Conservation (phyloP, 2,329 filamentous ascomycete genomes). For the Exserohilum rostratum region DNA sequence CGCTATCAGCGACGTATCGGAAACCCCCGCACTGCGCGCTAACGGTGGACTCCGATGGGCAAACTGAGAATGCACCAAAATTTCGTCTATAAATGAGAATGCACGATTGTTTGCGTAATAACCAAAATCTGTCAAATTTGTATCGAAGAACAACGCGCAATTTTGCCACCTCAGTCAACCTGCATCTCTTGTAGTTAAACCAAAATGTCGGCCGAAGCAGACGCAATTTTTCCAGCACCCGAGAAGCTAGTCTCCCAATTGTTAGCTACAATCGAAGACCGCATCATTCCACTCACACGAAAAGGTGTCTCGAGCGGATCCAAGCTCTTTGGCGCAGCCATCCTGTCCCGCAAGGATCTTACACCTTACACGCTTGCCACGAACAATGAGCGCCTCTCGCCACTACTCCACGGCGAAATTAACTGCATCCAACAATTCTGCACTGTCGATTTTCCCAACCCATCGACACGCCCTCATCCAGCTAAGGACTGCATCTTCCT, state of each 20-base stretch:
- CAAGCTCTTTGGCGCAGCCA: slow-evolving; percentile 64
- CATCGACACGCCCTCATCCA: slow-evolving; percentile 47
- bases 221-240: not conserved
- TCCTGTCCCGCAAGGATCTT: slow-evolving; percentile 55
- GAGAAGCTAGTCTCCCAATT: slow-evolving; percentile 9
- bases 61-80: not conserved
- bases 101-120: too few relatives aligned
- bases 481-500: slow-evolving; percentile 62
- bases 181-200: not conserved
- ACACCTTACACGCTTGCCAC: slow-evolving; percentile 57
- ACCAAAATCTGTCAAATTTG: not conserved
- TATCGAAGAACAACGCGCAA: not conserved
- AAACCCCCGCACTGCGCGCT: slow-evolving; percentile 3
- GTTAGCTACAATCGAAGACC: slow-evolving; percentile 42
- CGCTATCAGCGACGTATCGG: slow-evolving; percentile 5
- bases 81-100: not conserved
- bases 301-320: slow-evolving; percentile 59
- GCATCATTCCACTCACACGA: slow-evolving; percentile 60
- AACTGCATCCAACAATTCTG: slow-evolving; percentile 67
- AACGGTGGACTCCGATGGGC: slow-evolving; percentile 6
- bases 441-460: slow-evolving; percentile 38
- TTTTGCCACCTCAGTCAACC: not conserved
- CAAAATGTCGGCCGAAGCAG: slow-evolving; percentile 8
- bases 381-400: slow-evolving; percentile 62
- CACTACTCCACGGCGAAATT: slow-evolving; percentile 65